Evolutionary conservation across 192 early-diverging fungal species (phyloP).

Genomic region (Coemansia sp.): DNA sequence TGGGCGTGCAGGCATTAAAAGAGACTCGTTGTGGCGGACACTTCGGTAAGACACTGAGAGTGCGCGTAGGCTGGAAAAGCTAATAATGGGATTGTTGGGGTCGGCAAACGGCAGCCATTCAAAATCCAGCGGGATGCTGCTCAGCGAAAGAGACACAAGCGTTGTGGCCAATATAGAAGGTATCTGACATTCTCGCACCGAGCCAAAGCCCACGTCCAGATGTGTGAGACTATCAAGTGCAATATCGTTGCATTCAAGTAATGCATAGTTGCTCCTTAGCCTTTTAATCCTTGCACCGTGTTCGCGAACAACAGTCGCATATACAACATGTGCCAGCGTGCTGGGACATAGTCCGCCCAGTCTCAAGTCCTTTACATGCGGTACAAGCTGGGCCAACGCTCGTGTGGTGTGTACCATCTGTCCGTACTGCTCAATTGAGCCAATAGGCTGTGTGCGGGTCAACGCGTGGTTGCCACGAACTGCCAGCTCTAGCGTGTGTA

Average conservation of each 20-base stretch:
- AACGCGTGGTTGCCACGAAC: not conserved
- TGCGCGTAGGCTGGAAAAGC: not conserved
- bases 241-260: not conserved
- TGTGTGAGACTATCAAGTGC: not conserved
- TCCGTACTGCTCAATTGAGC: not conserved
- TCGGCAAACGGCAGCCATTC: slow-evolving; percentile 3
- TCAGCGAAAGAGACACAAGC: not conserved
- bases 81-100: not conserved
- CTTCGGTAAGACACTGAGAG: not conserved
- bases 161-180: not conserved
- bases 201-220: not conserved
- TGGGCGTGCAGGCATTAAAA: not conserved
- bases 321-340: not conserved
- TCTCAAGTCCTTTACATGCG: not conserved
- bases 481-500: not conserved
- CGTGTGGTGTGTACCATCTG: not conserved
- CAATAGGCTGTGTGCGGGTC: too few species aligned
- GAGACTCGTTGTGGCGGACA: not conserved
- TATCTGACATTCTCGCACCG: not conserved
- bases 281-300: not conserved
- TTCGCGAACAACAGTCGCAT: not conserved
- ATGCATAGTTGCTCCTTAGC: not conserved
- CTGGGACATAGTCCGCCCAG: not conserved
- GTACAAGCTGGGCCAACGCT: not conserved
- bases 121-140: slow-evolving; percentile 4